Conservation (phyloP, 106 monocot species). For the Posidonia australis region DNA sequence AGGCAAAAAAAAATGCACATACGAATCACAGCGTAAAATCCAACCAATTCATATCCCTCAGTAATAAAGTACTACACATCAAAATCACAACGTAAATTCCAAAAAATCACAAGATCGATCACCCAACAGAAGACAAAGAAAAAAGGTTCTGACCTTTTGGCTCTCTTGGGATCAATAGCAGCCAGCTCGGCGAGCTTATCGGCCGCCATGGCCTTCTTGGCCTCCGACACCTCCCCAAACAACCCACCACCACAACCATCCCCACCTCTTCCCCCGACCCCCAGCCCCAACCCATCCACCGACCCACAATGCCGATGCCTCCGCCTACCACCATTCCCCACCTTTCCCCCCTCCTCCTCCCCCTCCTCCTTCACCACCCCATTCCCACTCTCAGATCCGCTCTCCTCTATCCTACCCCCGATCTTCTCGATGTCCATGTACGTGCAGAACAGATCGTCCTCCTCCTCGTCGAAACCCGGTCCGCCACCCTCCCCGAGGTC, state of each 20-base stretch:
- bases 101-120: not conserved
- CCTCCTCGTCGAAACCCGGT: constrained; percentile 40
- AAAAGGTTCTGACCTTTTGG: constrained; percentile 12
- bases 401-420: constrained; percentile 34
- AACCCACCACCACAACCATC: constrained; percentile 9
- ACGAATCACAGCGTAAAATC: too few relatives aligned
- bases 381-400: constrained; percentile 27
- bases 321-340: not conserved
- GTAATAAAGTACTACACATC: too few relatives aligned
- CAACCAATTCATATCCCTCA: too few relatives aligned
- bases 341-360: not conserved
- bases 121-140: not conserved
- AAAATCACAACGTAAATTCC: not conserved
- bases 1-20: too few relatives aligned
- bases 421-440: constrained; percentile 91
- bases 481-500: constrained; percentile 1
- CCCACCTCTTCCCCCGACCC: not conserved
- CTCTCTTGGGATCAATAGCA: constrained; percentile 17
- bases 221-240: constrained; percentile 10
- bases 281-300: constrained; percentile 7
- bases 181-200: constrained; percentile 19
- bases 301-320: constrained; percentile 12
- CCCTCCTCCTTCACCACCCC: constrained; percentile 11
- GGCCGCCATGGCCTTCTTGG: constrained; percentile 21
- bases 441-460: constrained; percentile 77